Evolutionary conservation across 768 basidiomycete species (phyloP).

Genomic region (Hydnomerulius pinastri): DNA sequence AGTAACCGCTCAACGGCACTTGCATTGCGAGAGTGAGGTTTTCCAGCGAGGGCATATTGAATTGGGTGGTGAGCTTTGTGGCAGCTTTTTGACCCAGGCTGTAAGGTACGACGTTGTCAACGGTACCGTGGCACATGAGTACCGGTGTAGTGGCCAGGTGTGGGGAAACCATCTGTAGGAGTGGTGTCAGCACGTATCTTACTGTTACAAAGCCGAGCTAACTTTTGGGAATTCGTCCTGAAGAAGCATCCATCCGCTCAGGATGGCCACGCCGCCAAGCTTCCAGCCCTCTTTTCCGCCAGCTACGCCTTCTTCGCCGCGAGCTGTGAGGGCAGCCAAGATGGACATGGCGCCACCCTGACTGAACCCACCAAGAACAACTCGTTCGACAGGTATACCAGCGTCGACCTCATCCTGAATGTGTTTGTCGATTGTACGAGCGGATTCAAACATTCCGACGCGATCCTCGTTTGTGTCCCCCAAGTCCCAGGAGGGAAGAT

Average conservation of each 20-base stretch:
- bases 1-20: conserved; percentile 19
- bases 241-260: conserved; percentile 84
- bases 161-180: conserved; percentile 56
- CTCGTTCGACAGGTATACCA: conserved; percentile 66
- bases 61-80: conserved; percentile 52
- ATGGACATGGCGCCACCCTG: conserved; percentile 83
- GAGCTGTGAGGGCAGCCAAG: conserved; percentile 59
- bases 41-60: conserved; percentile 49
- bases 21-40: conserved; percentile 37
- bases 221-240: conserved; percentile 66
- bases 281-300: conserved; percentile 48
- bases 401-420: conserved; percentile 74
- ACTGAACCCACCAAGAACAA: conserved; percentile 87
- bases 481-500: conserved; percentile 68
- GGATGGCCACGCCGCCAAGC: conserved; percentile 67
- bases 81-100: conserved; percentile 54
- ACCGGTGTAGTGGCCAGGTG: conserved; percentile 67
- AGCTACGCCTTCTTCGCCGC: conserved; percentile 26
- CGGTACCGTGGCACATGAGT: conserved; percentile 85
- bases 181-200: conserved; percentile 4
- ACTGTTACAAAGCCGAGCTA: conserved; percentile 17
- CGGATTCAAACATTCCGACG: conserved; percentile 60
- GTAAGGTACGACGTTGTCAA: conserved; percentile 71
- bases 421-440: conserved; percentile 60
- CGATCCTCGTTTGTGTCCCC: conserved; percentile 59